Base-by-base conservation (phyloP, 129 eudicot genomes). In the Flaveria ramosissima region DNA sequence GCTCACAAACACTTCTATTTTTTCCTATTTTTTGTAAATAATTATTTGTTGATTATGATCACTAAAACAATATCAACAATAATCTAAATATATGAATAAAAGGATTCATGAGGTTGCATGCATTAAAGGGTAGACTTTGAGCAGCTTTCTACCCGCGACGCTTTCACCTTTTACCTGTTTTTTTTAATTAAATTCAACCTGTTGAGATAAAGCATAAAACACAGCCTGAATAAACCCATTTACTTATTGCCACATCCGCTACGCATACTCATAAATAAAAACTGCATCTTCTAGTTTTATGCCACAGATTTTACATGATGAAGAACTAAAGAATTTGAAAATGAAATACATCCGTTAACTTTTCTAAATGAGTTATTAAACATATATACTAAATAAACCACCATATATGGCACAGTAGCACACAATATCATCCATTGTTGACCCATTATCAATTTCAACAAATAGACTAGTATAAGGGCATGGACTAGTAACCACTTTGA, bases 381-480 rank as follows among this genome's bases (percentile, higher is more conserved):
- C 50, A 26, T 19, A 70, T 23, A 70, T 70, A 60, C 61, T 50
- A 51, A 3, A 30, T 30, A 30, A 27, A 20, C 13, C 30, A 43
- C 51, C 32, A 42, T 68, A 42, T 26, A n/a, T 42, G 45, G 72
- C 60, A 17, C 6, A 6, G 3, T 45, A 45, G 2, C n/a, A 59
- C 65, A 59, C 32, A 39, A 39, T 19, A 56, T 15, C 21, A 6
- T 17, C 9, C 67, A 56, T 13, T 17, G 42, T 12, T 56, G 13
- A 9, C 46, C 30, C 32, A 20, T 59, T 19, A 23, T 59, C 30
- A 21, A 13, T 21, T 73, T 73, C 53, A 15, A 24, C 47, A 43
- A 41, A 16, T 43, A 60, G 68, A 74, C 78, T 26, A 46, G 51
- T 59, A 59, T 14, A 61, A 74, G 50, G 59, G 59, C 9, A 74